phyloP scores from a whole-genome alignment of 768 basidiomycete species.

The Russula compacta region DNA sequence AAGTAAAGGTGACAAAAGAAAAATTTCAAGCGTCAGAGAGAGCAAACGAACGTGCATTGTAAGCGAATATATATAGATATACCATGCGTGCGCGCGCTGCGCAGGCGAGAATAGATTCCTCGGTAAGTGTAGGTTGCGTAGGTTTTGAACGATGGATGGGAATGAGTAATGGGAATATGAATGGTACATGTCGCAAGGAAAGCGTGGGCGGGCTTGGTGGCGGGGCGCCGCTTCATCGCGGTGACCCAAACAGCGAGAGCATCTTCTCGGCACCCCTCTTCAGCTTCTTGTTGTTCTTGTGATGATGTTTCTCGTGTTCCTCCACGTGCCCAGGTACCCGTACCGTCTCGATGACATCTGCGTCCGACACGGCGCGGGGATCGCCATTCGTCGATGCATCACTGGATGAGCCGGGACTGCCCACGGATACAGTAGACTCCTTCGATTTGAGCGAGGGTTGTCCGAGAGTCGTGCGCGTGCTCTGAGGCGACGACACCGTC shows the following conservation, averaged over 20 bases:
- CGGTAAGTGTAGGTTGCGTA: background rate
- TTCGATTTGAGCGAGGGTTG: constrained; percentile 74
- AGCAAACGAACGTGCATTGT: constrained; percentile 11
- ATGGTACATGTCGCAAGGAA: background rate
- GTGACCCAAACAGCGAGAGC: constrained; percentile 71
- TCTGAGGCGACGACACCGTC: constrained; percentile 44
- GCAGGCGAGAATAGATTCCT: constrained; percentile 9
- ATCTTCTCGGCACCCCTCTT: constrained; percentile 84
- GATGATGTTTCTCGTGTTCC: constrained; percentile 43
- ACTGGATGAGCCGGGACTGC: constrained; percentile 60
- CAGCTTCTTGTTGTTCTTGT: constrained; percentile 60
- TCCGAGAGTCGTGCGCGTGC: constrained; percentile 36
- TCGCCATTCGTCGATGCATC: constrained; percentile 57
- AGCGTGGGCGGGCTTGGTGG: background rate
- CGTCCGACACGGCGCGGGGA: constrained; percentile 19
- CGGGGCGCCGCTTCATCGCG: constrained; percentile 29
- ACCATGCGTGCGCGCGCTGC: constrained; percentile 11
- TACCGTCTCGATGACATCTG: constrained; percentile 15
- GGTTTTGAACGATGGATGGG: background rate
- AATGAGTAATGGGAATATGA: background rate
- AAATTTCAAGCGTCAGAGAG: background rate
- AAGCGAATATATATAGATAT: constrained; percentile 16
- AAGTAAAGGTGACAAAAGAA: too few relatives aligned
- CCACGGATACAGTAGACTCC: constrained; percentile 68
- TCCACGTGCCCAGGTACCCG: constrained; percentile 1